These are phyloP conservation scores for Nakataea oryzae DNA, from an alignment of 2,329 filamentous ascomycete species.

Conservation along the genomic window DNA sequence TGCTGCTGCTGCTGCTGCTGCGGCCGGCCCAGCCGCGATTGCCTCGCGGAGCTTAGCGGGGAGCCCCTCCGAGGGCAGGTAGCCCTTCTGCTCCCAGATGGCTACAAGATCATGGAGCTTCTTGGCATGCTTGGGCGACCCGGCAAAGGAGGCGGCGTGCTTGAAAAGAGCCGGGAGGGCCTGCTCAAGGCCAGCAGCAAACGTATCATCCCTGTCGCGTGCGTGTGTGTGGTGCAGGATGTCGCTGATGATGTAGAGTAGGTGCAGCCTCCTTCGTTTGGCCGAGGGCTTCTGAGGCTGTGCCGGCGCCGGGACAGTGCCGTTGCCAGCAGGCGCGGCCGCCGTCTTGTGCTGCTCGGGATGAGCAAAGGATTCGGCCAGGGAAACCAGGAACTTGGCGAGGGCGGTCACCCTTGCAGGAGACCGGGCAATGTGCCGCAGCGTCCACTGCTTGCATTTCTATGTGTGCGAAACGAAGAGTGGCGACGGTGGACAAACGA, in stretches of 20 bases:
- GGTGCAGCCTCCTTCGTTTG: slow-evolving; percentile 60
- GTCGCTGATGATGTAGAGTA: slow-evolving; percentile 73
- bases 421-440: slow-evolving; percentile 61
- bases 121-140: slow-evolving; percentile 52
- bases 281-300: slow-evolving; percentile 40
- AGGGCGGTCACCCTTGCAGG: slow-evolving; percentile 53
- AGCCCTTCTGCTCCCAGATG: slow-evolving; percentile 59
- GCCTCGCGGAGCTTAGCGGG: slow-evolving; percentile 49
- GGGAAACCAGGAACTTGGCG: slow-evolving; percentile 64
- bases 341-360: slow-evolving; percentile 9
- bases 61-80: slow-evolving; percentile 41
- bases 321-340: slow-evolving; percentile 4
- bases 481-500: slow-evolving; percentile 12
- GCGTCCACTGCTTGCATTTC: slow-evolving; percentile 83
- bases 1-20: slow-evolving; percentile 4
- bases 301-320: slow-evolving; percentile 11
- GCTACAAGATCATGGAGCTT: slow-evolving; percentile 56
- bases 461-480: slow-evolving; percentile 31
- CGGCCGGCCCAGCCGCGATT: slow-evolving; percentile 25
- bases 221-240: slow-evolving; percentile 59
- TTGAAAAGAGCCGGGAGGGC: slow-evolving; percentile 53
- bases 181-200: slow-evolving; percentile 46
- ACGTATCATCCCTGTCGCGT: slow-evolving; percentile 32
- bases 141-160: slow-evolving; percentile 43
- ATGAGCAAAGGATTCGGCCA: slow-evolving; percentile 49